Conservation (phyloP, 2,329 filamentous ascomycete species). For the Colletotrichum lindemuthianum region DNA sequence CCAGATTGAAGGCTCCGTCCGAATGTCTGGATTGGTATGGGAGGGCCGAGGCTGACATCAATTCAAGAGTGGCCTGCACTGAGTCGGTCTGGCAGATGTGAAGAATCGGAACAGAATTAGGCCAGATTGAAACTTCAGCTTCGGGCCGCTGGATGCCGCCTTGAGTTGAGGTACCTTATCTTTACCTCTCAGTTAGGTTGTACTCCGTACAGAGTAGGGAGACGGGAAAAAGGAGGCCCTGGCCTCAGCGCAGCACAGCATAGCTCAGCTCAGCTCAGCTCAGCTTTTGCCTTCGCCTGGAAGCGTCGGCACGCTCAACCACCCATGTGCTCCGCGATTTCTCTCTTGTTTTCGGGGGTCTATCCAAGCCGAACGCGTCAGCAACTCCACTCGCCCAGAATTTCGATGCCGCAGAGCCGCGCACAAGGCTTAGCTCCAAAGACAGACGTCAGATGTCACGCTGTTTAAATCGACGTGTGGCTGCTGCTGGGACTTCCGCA, state of each 20-base stretch:
- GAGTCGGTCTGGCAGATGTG: neutral
- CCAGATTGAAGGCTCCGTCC: slow-evolving; percentile 25
- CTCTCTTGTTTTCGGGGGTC: slow-evolving; percentile 8
- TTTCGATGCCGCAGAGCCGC: slow-evolving; percentile 34
- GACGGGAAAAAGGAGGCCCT: neutral
- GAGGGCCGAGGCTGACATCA: slow-evolving; percentile 10
- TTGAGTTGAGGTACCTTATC: no score
- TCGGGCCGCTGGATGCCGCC: no score
- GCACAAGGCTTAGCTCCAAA: slow-evolving; percentile 22
- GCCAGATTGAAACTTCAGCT: slow-evolving; percentile 9
- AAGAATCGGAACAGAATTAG: slow-evolving; percentile 5
- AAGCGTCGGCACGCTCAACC: slow-evolving; percentile 14
- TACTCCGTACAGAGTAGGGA: neutral
- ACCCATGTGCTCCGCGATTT: slow-evolving; percentile 11
- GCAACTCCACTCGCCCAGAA: slow-evolving; percentile 29
- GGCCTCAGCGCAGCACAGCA: neutral
- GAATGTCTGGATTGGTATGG: neutral
- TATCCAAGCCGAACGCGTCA: slow-evolving; percentile 29
- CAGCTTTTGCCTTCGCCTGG: slow-evolving; percentile 3
- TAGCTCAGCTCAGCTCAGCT: no score
- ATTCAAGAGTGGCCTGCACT: neutral
- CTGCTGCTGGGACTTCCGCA: no score
- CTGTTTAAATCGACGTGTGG: no score
- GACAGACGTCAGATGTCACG: no score
- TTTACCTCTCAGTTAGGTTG: no score